phyloP scores from a whole-genome alignment of 2,329 filamentous ascomycete species.

The Trichoderma aggressivum region DNA sequence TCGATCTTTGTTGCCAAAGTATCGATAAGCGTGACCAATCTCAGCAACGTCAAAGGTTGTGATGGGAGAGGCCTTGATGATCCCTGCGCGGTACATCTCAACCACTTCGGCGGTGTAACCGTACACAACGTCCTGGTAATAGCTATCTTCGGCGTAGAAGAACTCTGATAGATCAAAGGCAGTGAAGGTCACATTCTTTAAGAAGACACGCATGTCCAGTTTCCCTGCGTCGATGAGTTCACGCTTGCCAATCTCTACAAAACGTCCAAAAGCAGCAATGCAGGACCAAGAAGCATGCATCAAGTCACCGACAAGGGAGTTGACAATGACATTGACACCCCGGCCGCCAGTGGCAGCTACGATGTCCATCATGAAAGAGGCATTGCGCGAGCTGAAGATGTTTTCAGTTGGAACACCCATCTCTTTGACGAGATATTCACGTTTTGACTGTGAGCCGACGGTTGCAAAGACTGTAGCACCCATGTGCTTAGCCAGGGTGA shows the following conservation, averaged over 20 bases:
- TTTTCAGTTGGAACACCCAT: slow-evolving; percentile 29
- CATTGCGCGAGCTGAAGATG: slow-evolving; percentile 29
- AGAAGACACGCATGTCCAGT: slow-evolving; percentile 6
- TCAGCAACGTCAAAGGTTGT: not conserved
- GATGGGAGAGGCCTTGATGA: not conserved
- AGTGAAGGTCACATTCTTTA: slow-evolving; percentile 11
- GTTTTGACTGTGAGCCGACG: slow-evolving; percentile 28
- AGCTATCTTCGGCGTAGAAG: not conserved
- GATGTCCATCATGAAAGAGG: slow-evolving; percentile 26
- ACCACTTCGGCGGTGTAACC: slow-evolving; percentile 10
- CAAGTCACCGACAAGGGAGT: slow-evolving; percentile 24
- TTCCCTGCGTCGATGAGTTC: slow-evolving; percentile 4
- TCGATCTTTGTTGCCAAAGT: slow-evolving; percentile 23
- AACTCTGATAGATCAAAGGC: slow-evolving; percentile 22
- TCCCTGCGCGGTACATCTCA: slow-evolving; percentile 4
- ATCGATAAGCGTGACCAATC: slow-evolving; percentile 21
- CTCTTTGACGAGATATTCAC: slow-evolving; percentile 24
- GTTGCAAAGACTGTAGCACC: slow-evolving; percentile 31
- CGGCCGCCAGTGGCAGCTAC: slow-evolving; percentile 22
- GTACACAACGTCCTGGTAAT: not conserved
- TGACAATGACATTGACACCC: slow-evolving; percentile 32
- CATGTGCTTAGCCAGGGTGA: slow-evolving; percentile 20
- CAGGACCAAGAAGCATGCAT: not conserved
- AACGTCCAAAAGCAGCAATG: slow-evolving; percentile 13
- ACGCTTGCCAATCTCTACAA: slow-evolving; percentile 14